These are phyloP conservation scores for Zygnema circumcarinatum DNA, from an alignment of 139 green algal genomes.

Conservation along the genomic window DNA sequence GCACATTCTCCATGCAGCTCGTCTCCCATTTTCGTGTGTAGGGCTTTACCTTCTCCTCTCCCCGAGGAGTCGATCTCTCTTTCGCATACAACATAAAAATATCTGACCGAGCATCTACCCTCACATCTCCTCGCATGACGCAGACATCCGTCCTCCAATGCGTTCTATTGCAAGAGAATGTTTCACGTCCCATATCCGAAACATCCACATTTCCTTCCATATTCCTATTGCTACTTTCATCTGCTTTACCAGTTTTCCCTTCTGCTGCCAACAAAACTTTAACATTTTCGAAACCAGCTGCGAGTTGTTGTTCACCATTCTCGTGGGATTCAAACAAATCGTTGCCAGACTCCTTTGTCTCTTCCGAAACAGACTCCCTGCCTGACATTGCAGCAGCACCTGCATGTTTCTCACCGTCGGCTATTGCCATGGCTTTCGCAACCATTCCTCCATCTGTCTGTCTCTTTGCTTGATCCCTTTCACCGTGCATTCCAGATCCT, in stretches of 20 bases:
- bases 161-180: conserved; percentile 6
- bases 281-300: too few relatives aligned
- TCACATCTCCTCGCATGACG: conserved; percentile 6
- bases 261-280: conserved; percentile 8
- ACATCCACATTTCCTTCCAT: not conserved
- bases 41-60: not conserved
- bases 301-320: too few relatives aligned
- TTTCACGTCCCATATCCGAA: not conserved
- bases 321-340: too few relatives aligned
- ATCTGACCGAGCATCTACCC: not conserved
- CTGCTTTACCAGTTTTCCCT: not conserved
- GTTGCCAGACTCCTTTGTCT: not conserved
- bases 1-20: not conserved
- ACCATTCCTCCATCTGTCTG: not conserved
- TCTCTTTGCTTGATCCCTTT: not conserved
- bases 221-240: not conserved
- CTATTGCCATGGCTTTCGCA: not conserved
- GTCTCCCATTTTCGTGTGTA: conserved; percentile 23
- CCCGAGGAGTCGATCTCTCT: not conserved
- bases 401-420: not conserved
- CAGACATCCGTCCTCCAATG: conserved; percentile 15
- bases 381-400: not conserved
- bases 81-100: not conserved
- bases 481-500: not conserved
- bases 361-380: not conserved